Evolutionary conservation across 768 basidiomycete species (phyloP).

Genomic region (Piloderma croceum): DNA sequence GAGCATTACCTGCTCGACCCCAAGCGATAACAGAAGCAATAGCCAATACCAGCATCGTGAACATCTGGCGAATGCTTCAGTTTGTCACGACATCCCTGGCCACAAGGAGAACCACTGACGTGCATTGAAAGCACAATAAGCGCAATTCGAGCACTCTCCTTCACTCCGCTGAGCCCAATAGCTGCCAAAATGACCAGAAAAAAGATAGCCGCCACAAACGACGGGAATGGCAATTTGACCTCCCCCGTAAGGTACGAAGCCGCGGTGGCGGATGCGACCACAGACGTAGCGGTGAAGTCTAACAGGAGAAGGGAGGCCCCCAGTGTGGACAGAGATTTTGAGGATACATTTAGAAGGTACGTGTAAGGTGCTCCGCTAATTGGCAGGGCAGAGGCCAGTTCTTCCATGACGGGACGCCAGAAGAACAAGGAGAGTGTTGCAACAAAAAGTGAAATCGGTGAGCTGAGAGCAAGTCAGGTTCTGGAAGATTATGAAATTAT

Average conservation of each 20-base stretch:
- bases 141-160: conserved; percentile 59
- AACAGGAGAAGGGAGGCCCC: conserved; percentile 64
- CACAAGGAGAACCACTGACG: conserved; percentile 31
- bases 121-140: conserved; percentile 54
- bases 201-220: conserved; percentile 46
- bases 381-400: conserved; percentile 63
- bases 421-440: conserved; percentile 59
- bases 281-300: conserved; percentile 63
- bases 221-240: conserved; percentile 50
- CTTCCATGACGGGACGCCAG: conserved; percentile 73
- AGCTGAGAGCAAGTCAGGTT: conserved; percentile 31
- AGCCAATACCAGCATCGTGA: conserved; percentile 52
- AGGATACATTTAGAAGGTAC: conserved; percentile 62
- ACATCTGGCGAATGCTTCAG: conserved; percentile 30
- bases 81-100: conserved; percentile 4
- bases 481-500: neutral
- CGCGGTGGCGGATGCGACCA: conserved; percentile 72
- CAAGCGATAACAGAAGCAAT: conserved; percentile 47
- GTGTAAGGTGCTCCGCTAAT: conserved; percentile 69
- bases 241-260: conserved; percentile 63
- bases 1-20: conserved; percentile 41
- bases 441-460: conserved; percentile 61
- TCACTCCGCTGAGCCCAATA: conserved; percentile 52
- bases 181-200: conserved; percentile 49
- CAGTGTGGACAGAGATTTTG: conserved; percentile 57